Base-by-base conservation (phyloP, 2,329 filamentous ascomycete genomes). In the Fusarium napiforme region DNA sequence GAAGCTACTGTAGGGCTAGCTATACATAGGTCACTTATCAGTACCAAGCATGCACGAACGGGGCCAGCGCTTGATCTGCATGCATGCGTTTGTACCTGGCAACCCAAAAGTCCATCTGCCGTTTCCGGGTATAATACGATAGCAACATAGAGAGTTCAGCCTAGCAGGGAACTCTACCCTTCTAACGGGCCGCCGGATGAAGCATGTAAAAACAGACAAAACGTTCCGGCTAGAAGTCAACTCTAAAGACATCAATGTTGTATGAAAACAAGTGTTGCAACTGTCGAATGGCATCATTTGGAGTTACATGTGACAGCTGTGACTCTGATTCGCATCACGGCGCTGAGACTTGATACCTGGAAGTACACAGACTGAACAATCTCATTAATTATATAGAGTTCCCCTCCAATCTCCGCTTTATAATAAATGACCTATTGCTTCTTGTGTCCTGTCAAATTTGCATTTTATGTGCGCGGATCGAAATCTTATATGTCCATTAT, bases 231-330 rank as follows among this genome's bases (percentile, higher is more conserved):
- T 9, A 28, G 15, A 2, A 16, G 14, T 6, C 5, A 39, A 28
- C 34, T 28, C 16, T n/a, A 21, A 39, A 28, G 1, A 18, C 7
- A 28, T 53, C 14, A 1, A 16, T 8, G 34, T 14, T 16, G 3
- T 9, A 18, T 18, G 19, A 7, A 3, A 28, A 15, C 1, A 7
- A 2, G 3, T 37, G 19, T 18, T 28, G 10, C 2, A 28, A 10
- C 12, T 28, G 1, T 28, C 2, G 14, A 26, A 16, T 53, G 2
- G 50, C 7, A n/a, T 37, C 3, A 39, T 28, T 2, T 39, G 9
- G 1, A 50, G 4, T 15, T n/a, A 16, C 9, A 28, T 16, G 26
- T 26, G 26, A 26, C 7, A 26, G 7, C 4, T 26, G 26, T 26
- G 26, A 26, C 26, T 26, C 26, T 26, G 26, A 26, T 26, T 26